Conservation (phyloP, 2,329 filamentous ascomycete species). For the Fusarium robinianum region DNA sequence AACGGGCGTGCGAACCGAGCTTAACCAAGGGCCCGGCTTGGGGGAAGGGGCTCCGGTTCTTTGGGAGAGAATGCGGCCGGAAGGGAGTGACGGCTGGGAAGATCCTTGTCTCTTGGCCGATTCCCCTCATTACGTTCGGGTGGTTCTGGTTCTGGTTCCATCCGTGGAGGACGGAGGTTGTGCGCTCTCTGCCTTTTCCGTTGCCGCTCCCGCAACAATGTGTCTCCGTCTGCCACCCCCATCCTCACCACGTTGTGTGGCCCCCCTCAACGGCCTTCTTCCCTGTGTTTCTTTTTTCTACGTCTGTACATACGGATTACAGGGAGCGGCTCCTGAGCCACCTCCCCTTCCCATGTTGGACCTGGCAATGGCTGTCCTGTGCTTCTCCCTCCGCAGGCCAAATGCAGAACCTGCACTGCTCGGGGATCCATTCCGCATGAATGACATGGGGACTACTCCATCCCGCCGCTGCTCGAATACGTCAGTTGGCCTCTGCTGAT, state of each 20-base stretch:
- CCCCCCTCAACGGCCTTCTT: too few relatives aligned
- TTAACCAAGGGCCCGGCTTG: slow-evolving; percentile 7
- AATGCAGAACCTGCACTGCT: slow-evolving; percentile 9
- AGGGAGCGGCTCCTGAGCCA: too few relatives aligned
- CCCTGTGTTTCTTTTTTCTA: too few relatives aligned
- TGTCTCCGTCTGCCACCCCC: slow-evolving; percentile 20
- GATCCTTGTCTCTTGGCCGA: slow-evolving; percentile 29
- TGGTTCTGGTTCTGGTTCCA: slow-evolving; percentile 23
- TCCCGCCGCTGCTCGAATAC: too few relatives aligned
- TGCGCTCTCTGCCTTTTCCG: background rate
- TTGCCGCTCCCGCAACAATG: slow-evolving; percentile 15
- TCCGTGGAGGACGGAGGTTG: slow-evolving; percentile 1
- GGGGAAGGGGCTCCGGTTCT: slow-evolving; percentile 23
- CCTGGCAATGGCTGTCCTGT: slow-evolving; percentile 10
- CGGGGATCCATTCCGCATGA: slow-evolving; percentile 9
- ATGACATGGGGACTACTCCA: too few relatives aligned
- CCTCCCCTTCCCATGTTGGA: slow-evolving; percentile 8
- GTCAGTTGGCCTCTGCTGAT: slow-evolving; percentile 24
- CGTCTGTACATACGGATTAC: too few relatives aligned
- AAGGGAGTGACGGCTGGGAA: slow-evolving; percentile 23
- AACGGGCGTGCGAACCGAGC: slow-evolving; percentile 16
- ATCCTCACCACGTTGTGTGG: slow-evolving; percentile 10
- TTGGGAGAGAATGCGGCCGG: slow-evolving; percentile 27
- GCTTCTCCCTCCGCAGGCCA: slow-evolving; percentile 3
- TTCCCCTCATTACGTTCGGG: slow-evolving; percentile 9